Evolutionary conservation across 306 rosid genomes (phyloP), one percentile per base, ranked within the genome.

Genomic region (Cotoneaster glaucophyllus): DNA sequence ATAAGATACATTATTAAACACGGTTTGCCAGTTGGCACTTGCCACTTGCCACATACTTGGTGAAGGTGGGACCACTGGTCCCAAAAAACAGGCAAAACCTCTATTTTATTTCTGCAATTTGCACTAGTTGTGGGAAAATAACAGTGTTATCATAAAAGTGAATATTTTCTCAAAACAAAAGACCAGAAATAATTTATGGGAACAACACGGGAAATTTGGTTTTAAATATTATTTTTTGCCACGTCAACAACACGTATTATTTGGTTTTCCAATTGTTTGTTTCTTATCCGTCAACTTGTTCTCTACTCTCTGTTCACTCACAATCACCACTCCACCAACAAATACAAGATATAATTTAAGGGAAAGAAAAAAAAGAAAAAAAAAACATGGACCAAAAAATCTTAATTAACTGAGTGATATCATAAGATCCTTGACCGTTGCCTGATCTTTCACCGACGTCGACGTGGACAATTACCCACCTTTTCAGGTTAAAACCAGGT

Each of bases 401-500:
- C 66, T 11, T 2, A 3, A 18, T 8, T 2, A 68, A 80, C 17
- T 0, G 63, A 19, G 39, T 71, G 75, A 64, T 22, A 25, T 67
- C 70, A 77, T 34, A 28, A 39, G 24, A 72, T 75, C 72, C 70
- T 81, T 79, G 87, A 79, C 82, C 50, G 78, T 76, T 65, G 74
- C 82, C 73, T 57, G 43, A 28, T 43, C 21, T 66, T 73, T 61
- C 26, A 67, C 53, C 53, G 80, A 75, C 80, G 72, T 84, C 53
- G 82, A 75, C 80, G 72, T 82, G 87, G 86, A 82, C 70, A 54
- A 65, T 37, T 67, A 32, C 77, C 78, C 59, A 13, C 32, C 53
- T 52, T 81, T 76, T 71, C 19, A 50, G 88, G 88, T 87, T 86
- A 85, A 83, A 67, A 31, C 75, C 82, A 72, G 81, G 79, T 83